Conservation (phyloP, 2,329 filamentous ascomycete species). For the Hymenoscyphus fraxineus region DNA sequence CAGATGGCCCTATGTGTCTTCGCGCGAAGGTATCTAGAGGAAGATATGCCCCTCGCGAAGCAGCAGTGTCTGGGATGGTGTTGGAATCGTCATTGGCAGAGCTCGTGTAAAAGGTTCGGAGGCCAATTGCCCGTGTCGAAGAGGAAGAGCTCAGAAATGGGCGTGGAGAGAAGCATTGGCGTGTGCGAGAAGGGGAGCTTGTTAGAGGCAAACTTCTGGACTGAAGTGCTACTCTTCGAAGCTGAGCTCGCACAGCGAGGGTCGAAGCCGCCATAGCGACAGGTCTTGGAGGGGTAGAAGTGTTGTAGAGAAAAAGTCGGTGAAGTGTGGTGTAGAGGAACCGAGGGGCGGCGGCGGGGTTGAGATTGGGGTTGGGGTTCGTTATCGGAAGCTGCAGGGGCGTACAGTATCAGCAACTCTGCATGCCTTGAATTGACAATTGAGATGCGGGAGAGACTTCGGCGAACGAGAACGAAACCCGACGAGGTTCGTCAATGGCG, state of each 20-base stretch:
- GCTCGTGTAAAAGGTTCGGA: constrained; percentile 34
- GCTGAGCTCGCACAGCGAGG: constrained; percentile 25
- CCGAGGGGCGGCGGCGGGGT: background rate
- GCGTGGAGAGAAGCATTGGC: constrained; percentile 25
- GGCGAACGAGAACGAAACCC: background rate
- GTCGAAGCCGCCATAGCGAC: constrained; percentile 27
- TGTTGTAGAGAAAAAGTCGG: constrained; percentile 16
- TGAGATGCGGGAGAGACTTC: background rate
- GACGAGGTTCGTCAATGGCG: background rate
- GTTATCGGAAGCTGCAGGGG: background rate
- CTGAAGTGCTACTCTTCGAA: constrained; percentile 24
- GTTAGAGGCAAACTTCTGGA: constrained; percentile 15
- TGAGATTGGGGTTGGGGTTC: background rate
- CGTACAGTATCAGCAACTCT: background rate
- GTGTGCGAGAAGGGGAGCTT: constrained; percentile 20
- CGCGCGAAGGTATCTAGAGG: constrained; percentile 62
- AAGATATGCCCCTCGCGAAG: constrained; percentile 38
- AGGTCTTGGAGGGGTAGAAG: background rate
- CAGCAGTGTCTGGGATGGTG: constrained; percentile 17
- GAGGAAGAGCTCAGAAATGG: constrained; percentile 17
- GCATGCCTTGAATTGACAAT: background rate
- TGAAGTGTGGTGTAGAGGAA: constrained; percentile 6
- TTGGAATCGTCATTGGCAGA: constrained; percentile 31
- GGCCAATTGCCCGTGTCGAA: constrained; percentile 17
- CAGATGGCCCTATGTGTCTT: constrained; percentile 82